Conservation (phyloP, 2,329 filamentous ascomycete species). For the Truncatella angustata region DNA sequence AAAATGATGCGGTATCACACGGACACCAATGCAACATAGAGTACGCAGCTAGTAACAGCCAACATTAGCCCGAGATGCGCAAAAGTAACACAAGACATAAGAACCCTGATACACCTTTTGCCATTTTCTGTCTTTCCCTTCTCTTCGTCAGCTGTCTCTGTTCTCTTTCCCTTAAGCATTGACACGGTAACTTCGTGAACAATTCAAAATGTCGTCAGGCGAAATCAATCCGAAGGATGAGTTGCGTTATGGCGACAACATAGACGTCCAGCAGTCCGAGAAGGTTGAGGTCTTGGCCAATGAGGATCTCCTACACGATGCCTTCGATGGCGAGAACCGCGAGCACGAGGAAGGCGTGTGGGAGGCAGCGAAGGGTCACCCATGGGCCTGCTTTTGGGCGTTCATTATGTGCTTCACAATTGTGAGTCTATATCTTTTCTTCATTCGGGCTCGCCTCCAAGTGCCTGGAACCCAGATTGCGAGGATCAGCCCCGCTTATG, state of each 20-base stretch:
- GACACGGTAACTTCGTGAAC: background rate
- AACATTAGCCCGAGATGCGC: too few species aligned
- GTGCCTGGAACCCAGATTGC: too few species aligned
- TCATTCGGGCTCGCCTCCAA: too few species aligned
- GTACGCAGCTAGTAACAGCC: background rate
- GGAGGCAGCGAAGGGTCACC: constrained; percentile 36
- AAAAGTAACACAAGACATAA: background rate
- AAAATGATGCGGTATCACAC: background rate
- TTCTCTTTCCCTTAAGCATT: background rate
- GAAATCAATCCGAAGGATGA: constrained; percentile 12
- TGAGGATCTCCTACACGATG: constrained; percentile 36
- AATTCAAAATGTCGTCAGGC: constrained; percentile 7
- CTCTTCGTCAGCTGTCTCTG: background rate
- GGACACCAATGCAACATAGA: background rate
- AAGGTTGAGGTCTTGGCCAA: constrained; percentile 34
- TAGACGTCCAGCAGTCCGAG: constrained; percentile 20
- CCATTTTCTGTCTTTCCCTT: background rate
- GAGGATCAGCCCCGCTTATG: too few species aligned
- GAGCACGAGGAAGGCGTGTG: constrained; percentile 40
- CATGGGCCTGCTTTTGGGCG: constrained; percentile 45
- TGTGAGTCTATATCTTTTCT: constrained; percentile 33
- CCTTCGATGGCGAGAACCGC: constrained; percentile 39
- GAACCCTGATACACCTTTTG: background rate
- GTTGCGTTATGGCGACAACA: constrained; percentile 11
- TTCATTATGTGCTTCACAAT: constrained; percentile 50